Evolutionary conservation across 306 rosid species (phyloP).

Genomic region (Betula pendula): DNA sequence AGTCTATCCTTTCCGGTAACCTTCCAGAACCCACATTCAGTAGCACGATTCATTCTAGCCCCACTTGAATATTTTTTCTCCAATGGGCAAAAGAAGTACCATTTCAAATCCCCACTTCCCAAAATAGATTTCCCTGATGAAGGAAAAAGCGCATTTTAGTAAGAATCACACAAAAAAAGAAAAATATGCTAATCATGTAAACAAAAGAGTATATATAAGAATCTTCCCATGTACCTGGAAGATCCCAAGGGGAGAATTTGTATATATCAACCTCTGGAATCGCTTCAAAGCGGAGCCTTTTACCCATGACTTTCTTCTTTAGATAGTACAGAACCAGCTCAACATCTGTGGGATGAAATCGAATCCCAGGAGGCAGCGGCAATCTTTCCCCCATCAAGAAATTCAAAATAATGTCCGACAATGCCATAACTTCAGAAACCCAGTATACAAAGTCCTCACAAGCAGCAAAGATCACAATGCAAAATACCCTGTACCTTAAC

Average conservation of each 20-base stretch:
- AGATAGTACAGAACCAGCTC: conserved; percentile 60
- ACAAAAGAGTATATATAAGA: not conserved
- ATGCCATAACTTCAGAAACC: not conserved
- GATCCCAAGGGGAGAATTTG: conserved; percentile 72
- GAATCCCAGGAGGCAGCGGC: conserved; percentile 57
- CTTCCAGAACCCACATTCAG: conserved; percentile 71
- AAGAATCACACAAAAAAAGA: conserved; percentile 8
- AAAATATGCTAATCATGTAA: not conserved
- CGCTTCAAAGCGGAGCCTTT: conserved; percentile 25
- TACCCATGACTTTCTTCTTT: conserved; percentile 57
- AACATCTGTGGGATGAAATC: conserved; percentile 65
- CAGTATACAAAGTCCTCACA: conserved; percentile 13
- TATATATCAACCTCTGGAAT: conserved; percentile 66
- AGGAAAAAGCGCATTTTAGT: not conserved
- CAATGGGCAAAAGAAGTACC: conserved; percentile 68
- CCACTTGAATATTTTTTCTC: conserved; percentile 64
- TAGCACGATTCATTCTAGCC: conserved; percentile 53
- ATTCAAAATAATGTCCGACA: not conserved
- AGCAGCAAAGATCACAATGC: not conserved
- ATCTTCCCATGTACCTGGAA: conserved; percentile 54
- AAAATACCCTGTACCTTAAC: conserved; percentile 3
- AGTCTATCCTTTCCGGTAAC: conserved; percentile 64
- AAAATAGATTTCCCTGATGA: conserved; percentile 49
- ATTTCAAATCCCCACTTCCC: conserved; percentile 56
- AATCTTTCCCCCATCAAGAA: conserved; percentile 28